These are phyloP conservation scores for Xylaria intraflava DNA, from an alignment of 495 filamentous ascomycete species.

Conservation along the genomic window DNA sequence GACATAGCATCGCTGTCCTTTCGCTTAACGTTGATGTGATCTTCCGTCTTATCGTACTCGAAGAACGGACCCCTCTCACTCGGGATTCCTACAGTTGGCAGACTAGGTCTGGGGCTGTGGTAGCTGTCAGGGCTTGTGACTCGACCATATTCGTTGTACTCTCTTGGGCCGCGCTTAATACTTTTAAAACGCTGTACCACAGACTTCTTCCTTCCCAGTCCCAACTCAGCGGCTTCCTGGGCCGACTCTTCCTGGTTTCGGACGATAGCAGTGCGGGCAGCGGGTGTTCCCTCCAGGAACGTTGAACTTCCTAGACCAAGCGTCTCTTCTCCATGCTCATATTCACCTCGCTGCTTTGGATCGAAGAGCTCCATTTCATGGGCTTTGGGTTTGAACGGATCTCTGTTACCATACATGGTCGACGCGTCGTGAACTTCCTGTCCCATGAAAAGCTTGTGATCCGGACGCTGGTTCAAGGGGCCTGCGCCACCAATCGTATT, in stretches of 20 bases:
- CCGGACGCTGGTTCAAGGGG: conserved; percentile 71
- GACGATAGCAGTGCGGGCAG: conserved; percentile 75
- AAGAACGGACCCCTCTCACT: conserved; percentile 78
- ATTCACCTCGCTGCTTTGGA: conserved; percentile 49
- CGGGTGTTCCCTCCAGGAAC: conserved; percentile 91
- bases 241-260: conserved; percentile 63
- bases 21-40: conserved; percentile 36
- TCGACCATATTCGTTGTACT: conserved; percentile 44
- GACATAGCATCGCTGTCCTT: conserved; percentile 42
- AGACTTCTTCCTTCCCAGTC: conserved; percentile 84
- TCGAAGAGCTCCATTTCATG: conserved; percentile 45
- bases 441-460: conserved; percentile 79
- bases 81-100: conserved; percentile 12
- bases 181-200: conserved; percentile 78
- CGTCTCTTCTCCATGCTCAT: conserved; percentile 76
- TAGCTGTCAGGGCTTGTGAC: conserved; percentile 45
- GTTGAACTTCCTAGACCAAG: conserved; percentile 89
- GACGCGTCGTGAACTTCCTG: conserved; percentile 73
- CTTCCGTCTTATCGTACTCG: conserved; percentile 58
- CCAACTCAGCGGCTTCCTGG: conserved; percentile 46
- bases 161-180: conserved; percentile 51
- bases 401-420: conserved; percentile 56
- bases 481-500: conserved; percentile 87
- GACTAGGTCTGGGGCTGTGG: conserved; percentile 31
- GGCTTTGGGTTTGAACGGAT: conserved; percentile 21